phyloP scores from a whole-genome alignment of 177 flowering plant species.

The Vitis hybrid region DNA sequence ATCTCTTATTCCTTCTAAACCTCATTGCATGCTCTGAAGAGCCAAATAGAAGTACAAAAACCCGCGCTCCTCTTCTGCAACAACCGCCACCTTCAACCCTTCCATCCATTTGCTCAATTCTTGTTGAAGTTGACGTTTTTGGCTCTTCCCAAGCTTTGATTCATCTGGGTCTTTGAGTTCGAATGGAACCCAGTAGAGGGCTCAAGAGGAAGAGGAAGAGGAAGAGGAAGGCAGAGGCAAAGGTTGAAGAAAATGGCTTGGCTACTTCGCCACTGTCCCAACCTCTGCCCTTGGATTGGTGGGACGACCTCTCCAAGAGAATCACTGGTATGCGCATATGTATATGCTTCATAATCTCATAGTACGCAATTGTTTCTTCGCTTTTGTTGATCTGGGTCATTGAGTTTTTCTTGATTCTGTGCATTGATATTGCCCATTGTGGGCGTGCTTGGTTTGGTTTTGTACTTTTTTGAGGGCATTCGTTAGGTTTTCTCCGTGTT shows the following conservation, averaged over 20 bases:
- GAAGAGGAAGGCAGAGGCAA: slow-evolving; percentile 25
- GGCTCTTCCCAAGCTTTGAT: background rate
- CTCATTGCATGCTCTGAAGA: background rate
- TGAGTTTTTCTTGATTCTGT: background rate
- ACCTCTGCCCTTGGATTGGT: slow-evolving; percentile 37
- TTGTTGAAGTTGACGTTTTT: background rate
- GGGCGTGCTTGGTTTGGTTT: background rate
- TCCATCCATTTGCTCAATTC: too few relatives aligned
- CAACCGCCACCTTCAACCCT: background rate
- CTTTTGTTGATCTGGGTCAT: background rate
- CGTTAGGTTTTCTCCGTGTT: background rate
- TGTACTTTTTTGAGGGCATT: background rate
- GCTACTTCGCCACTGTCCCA: slow-evolving; percentile 13
- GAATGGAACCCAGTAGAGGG: slow-evolving; percentile 33
- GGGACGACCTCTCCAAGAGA: slow-evolving; percentile 33
- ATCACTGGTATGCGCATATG: slow-evolving; percentile 20
- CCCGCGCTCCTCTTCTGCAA: background rate
- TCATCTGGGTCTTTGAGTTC: background rate
- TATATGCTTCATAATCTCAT: background rate
- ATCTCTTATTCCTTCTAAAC: background rate
- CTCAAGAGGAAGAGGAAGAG: slow-evolving; percentile 26
- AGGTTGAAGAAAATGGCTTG: slow-evolving; percentile 32
- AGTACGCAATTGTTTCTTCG: background rate
- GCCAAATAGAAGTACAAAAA: background rate
- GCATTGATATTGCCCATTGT: slow-evolving; percentile 4